These are phyloP conservation scores for Kodamaea sp. DNA, from an alignment of 1,139 yeast species.

Conservation along the genomic window DNA sequence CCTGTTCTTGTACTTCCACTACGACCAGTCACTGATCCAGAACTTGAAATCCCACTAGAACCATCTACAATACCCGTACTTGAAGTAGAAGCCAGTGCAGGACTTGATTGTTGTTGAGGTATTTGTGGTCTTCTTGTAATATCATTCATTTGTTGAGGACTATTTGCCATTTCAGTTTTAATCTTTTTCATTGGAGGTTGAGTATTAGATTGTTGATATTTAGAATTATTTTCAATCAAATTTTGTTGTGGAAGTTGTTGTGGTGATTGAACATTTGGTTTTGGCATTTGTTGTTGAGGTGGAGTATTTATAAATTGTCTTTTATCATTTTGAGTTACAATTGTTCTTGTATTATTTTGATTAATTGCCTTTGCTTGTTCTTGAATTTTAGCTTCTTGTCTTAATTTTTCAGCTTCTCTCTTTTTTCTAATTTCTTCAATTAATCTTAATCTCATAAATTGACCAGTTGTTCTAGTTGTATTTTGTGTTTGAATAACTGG, in stretches of 20 bases:
- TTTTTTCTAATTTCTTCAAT: constrained; percentile 47
- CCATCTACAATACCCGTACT: too few species aligned
- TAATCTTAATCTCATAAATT: constrained; percentile 46
- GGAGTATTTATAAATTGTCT: not conserved
- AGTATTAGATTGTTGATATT: constrained; percentile 1
- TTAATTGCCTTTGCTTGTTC: constrained; percentile 23
- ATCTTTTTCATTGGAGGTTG: constrained; percentile 3
- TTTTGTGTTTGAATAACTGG: constrained; percentile 12
- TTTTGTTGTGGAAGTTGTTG: constrained; percentile 10
- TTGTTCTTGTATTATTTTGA: constrained; percentile 16
- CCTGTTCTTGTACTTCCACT: too few species aligned
- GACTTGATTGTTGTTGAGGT: constrained; percentile 1
- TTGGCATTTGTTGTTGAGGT: constrained; percentile 7
- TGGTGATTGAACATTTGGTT: constrained; percentile 3
- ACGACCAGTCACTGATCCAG: too few species aligned
- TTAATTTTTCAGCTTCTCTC: constrained; percentile 42
- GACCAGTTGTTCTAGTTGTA: constrained; percentile 34
- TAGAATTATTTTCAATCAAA: not conserved
- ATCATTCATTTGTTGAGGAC: too few species aligned
- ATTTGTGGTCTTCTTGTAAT: constrained; percentile 1
- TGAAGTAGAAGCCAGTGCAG: too few species aligned
- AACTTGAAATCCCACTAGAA: too few species aligned
- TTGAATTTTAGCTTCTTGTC: constrained; percentile 39
- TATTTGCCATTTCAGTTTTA: not conserved
- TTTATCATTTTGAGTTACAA: constrained; percentile 13